Conservation (phyloP, 75 land plant species). For the Cryptomeria japonica region DNA sequence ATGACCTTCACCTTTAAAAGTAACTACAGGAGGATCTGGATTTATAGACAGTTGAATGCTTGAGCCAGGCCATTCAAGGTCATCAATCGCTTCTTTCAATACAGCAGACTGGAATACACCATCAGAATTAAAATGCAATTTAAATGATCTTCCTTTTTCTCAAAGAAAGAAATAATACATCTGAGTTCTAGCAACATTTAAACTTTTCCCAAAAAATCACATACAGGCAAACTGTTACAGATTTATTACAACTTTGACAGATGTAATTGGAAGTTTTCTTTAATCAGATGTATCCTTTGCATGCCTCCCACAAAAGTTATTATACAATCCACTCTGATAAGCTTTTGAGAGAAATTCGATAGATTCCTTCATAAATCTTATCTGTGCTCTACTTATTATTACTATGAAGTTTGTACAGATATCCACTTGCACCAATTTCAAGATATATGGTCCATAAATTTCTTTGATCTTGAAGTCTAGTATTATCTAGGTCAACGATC, state of each 20-base stretch:
- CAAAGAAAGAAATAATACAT: background rate
- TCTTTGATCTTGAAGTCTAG: background rate
- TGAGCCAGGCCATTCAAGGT: conserved; percentile 97
- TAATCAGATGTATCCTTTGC: background rate
- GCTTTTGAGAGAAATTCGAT: background rate
- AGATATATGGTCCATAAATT: background rate
- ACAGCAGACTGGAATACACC: conserved; percentile 62
- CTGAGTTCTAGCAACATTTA: background rate
- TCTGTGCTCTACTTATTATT: background rate
- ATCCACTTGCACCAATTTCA: background rate
- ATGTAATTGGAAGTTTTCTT: background rate
- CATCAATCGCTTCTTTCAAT: conserved; percentile 90
- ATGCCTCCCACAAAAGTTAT: background rate
- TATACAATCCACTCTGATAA: background rate
- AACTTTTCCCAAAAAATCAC: background rate
- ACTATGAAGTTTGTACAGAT: background rate
- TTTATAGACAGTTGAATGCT: conserved; percentile 67
- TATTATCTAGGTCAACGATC: background rate
- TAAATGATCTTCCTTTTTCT: background rate
- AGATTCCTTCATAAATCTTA: background rate
- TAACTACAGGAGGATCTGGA: conserved; percentile 77
- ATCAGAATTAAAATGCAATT: background rate
- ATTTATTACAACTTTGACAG: background rate
- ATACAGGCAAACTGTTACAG: background rate
- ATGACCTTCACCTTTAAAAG: conserved; percentile 90